A percentile compares a stretch with the other conserved stretches of the same genome.
These are phyloP conservation scores for Choiromyces venosus DNA, from an alignment of 495 filamentous ascomycete genomes.

Conservation along the genomic window DNA sequence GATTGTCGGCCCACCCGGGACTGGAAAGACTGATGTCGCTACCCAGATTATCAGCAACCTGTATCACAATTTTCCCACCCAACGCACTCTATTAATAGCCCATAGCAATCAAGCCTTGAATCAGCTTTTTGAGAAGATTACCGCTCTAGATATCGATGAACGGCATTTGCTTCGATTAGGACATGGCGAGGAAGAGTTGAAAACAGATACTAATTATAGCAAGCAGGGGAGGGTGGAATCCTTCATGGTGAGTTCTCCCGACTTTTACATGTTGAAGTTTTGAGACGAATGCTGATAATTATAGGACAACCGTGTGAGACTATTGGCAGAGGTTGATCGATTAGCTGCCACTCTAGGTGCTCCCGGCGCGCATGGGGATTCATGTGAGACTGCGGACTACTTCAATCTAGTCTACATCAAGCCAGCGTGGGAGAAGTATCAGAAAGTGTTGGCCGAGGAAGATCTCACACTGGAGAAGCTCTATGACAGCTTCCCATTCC, in stretches of 20 bases:
- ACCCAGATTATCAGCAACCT: slow-evolving; percentile 99
- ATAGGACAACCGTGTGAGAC: slow-evolving; percentile 68
- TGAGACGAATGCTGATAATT: background rate
- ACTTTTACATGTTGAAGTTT: background rate
- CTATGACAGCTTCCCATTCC: slow-evolving; percentile 78
- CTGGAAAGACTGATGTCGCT: slow-evolving; percentile 96
- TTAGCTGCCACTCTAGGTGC: slow-evolving; percentile 77
- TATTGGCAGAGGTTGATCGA: slow-evolving; percentile 78
- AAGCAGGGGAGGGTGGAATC: slow-evolving; percentile 94
- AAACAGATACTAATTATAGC: slow-evolving; percentile 80
- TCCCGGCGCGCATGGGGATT: slow-evolving; percentile 84
- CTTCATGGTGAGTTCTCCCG: slow-evolving; percentile 54
- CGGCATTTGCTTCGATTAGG: slow-evolving; percentile 88
- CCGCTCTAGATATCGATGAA: slow-evolving; percentile 88
- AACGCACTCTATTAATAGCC: slow-evolving; percentile 87
- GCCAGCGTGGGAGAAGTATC: slow-evolving; percentile 80
- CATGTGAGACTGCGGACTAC: slow-evolving; percentile 93
- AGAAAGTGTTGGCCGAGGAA: slow-evolving; percentile 47
- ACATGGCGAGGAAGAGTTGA: slow-evolving; percentile 89
- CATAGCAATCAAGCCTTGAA: slow-evolving; percentile 98
- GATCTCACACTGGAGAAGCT: slow-evolving; percentile 56
- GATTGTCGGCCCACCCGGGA: slow-evolving; percentile 92
- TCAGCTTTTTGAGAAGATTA: slow-evolving; percentile 98
- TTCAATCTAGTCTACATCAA: slow-evolving; percentile 89
- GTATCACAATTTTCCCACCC: slow-evolving; percentile 92